Base-by-base conservation (phyloP, 345 rosid species). In the Salix dunnii region DNA sequence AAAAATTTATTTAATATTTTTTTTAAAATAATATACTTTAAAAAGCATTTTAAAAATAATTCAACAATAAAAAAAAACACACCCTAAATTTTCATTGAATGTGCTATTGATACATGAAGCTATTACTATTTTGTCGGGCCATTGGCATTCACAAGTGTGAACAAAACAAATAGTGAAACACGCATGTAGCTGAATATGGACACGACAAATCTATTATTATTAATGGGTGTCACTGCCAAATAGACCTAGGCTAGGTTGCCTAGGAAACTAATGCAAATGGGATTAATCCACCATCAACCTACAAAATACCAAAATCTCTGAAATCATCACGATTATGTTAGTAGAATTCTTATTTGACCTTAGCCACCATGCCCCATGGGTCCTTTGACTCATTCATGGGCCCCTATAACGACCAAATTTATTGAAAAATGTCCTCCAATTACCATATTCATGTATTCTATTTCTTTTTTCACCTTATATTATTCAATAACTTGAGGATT, bases 291-390 rank as follows among this genome's bases (percentile, higher is more conserved):
- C 40, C 40, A 38, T 38, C 40, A 6, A 38, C 40, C 40, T 25
- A n/a, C 23, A 28, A 70, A 10, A 5, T 27, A 9, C 36, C 62
- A 5, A 20, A 58, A 12, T 3, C 4, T 10, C 16, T 81, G 78
- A 77, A 79, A 75, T 73, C 84, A 74, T 75, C 71, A 42, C 67
- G 14, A 35, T 82, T 77, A 80, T 4, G 80, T 80, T 84, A 67
- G 9, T 35, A 2, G 28, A 74, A 69, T 30, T 71, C 16, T 27
- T 42, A 7, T 51, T 68, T 79, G 78, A 77, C 84, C 64, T 9
- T 31, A 70, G 90, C 90, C 88, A 86, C 88, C 90, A 76, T 71
- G 49, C 40, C 81, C 85, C 68, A 60, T 6, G 11, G 55, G 53
- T 35, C 48, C 64, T 88, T 87, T 88, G 91, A 88, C 91, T 71